These are phyloP conservation scores for Saccharomyces kudriavzevii DNA, from an alignment of 805 yeast species.

Conservation along the genomic window DNA sequence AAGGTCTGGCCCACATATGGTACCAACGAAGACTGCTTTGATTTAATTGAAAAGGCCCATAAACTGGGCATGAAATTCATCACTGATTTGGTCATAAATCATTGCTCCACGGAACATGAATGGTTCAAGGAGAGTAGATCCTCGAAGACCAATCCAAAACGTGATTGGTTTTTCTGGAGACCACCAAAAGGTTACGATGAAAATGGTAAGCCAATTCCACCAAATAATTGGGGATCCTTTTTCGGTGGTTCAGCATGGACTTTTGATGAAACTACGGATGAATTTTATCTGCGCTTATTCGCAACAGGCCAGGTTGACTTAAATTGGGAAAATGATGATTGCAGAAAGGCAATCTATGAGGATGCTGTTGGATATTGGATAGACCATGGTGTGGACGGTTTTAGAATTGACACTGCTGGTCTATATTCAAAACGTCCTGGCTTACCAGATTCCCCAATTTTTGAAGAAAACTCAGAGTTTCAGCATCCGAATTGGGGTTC, in stretches of 20 bases:
- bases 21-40: conserved; percentile 44
- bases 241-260: conserved; percentile 41
- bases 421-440: conserved; percentile 42
- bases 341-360: conserved; percentile 34
- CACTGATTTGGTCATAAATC: conserved; percentile 50
- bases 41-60: conserved; percentile 40
- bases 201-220: conserved; percentile 26
- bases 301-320: conserved; percentile 50
- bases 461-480: conserved; percentile 33
- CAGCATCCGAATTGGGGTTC: conserved; percentile 34
- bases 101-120: conserved; percentile 44
- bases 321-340: conserved; percentile 47
- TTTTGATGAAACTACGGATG: conserved; percentile 31
- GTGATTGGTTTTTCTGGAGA: conserved; percentile 56
- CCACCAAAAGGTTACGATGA: conserved; percentile 38
- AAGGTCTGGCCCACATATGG: conserved; percentile 34
- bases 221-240: conserved; percentile 42
- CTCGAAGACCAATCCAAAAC: conserved; percentile 42
- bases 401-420: conserved; percentile 29
- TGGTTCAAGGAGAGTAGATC: conserved; percentile 51
- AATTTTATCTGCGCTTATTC: conserved; percentile 48
- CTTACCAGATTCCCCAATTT: conserved; percentile 43
- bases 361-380: conserved; percentile 47
- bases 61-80: conserved; percentile 42
- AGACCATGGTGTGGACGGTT: conserved; percentile 47